Evolutionary conservation across 2,329 filamentous ascomycete species (phyloP).

Genomic region (Xylaria sp.): DNA sequence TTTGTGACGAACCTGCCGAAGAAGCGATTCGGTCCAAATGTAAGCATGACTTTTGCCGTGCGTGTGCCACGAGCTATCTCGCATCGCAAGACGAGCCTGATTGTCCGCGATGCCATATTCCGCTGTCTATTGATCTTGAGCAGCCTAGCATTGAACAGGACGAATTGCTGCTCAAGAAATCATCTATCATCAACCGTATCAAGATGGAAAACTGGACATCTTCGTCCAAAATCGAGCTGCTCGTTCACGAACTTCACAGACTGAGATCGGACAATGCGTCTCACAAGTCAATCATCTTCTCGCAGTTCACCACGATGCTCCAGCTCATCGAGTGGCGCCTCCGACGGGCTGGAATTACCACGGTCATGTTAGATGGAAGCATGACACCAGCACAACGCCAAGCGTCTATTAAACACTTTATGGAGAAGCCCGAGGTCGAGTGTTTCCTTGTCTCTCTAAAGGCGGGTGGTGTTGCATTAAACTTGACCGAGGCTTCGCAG

Average conservation of each 20-base stretch:
- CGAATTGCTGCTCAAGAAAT: slow-evolving; percentile 87
- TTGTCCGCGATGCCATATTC: slow-evolving; percentile 92
- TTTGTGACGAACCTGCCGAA: slow-evolving; percentile 96
- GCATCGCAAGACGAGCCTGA: slow-evolving; percentile 80
- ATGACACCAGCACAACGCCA: slow-evolving; percentile 96
- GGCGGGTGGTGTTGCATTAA: slow-evolving; percentile 93
- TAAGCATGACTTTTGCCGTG: slow-evolving; percentile 90
- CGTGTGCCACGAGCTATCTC: slow-evolving; percentile 83
- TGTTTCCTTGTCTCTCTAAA: slow-evolving; percentile 97
- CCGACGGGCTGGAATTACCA: slow-evolving; percentile 95
- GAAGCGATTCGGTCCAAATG: slow-evolving; percentile 93
- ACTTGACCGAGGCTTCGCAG: slow-evolving; percentile 91
- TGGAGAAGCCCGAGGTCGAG: slow-evolving; percentile 93
- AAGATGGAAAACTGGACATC: slow-evolving; percentile 99
- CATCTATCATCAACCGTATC: slow-evolving; percentile 97
- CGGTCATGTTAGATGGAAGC: slow-evolving; percentile 96
- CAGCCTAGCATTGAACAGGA: slow-evolving; percentile 96
- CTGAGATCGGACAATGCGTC: slow-evolving; percentile 92
- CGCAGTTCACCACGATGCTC: slow-evolving; percentile 96
- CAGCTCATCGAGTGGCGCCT: slow-evolving; percentile 97
- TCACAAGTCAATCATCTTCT: slow-evolving; percentile 97
- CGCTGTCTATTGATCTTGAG: slow-evolving; percentile 89
- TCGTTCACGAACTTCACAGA: slow-evolving; percentile 93
- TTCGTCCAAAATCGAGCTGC: slow-evolving; percentile 96
- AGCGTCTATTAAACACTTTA: slow-evolving; percentile 94